A percentile compares a stretch with the other conserved stretches of the same genome.
These are phyloP conservation scores for Neofusicoccum laricinum DNA, from an alignment of 2,329 filamentous ascomycete genomes.

Conservation along the genomic window DNA sequence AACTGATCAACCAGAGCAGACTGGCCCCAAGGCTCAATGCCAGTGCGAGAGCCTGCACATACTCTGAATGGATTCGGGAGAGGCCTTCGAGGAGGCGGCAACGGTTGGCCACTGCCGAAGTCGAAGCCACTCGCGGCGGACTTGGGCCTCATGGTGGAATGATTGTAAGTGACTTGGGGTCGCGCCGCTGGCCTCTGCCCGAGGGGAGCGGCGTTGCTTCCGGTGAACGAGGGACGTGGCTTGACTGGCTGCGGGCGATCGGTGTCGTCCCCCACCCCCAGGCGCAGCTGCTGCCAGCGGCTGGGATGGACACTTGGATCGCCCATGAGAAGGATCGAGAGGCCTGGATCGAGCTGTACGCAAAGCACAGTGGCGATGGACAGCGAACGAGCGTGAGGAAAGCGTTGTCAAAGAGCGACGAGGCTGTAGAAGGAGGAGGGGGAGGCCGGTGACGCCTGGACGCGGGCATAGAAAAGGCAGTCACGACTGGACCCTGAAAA, in stretches of 20 bases:
- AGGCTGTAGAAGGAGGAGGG: neutral
- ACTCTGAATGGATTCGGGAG: neutral
- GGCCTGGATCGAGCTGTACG: no score
- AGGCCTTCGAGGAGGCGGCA: neutral
- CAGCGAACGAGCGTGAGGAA: neutral
- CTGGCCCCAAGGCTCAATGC: neutral
- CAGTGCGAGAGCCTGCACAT: neutral
- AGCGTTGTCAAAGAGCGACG: neutral
- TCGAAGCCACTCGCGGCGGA: neutral
- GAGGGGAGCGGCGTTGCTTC: constrained; percentile 2
- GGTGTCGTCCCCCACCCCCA: neutral
- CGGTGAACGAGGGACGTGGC: neutral
- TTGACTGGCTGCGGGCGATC: no score
- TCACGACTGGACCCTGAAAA: neutral
- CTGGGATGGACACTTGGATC: neutral
- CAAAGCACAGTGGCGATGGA: no score
- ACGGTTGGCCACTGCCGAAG: neutral
- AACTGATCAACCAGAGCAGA: neutral
- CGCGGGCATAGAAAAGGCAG: neutral
- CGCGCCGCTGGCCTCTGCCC: neutral
- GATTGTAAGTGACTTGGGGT: no score
- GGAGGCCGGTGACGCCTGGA: neutral
- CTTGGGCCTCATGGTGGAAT: neutral
- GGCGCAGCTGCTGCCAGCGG: neutral
- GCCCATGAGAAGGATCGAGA: no score